Conservation (phyloP, 768 basidiomycete species). For the Russula earlei region DNA sequence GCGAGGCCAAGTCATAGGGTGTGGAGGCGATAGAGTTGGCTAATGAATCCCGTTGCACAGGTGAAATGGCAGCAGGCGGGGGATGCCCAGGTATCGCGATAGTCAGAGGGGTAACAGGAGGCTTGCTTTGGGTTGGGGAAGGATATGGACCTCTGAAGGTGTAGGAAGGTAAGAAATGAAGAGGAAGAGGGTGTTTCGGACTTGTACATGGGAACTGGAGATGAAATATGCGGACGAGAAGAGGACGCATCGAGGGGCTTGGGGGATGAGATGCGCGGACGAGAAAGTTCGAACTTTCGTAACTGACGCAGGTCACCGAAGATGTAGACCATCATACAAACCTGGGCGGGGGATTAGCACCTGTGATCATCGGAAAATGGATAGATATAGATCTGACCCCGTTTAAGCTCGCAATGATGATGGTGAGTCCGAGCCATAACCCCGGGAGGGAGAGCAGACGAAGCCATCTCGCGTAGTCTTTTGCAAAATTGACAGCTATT, state of each 20-base stretch:
- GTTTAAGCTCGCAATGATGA: constrained; percentile 53
- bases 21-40: constrained; percentile 12
- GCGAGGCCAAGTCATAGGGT: constrained; percentile 10
- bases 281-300: constrained; percentile 65
- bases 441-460: constrained; percentile 56
- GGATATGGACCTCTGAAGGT: constrained; percentile 7
- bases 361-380: not conserved
- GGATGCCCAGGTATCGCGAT: constrained; percentile 9
- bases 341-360: constrained; percentile 20
- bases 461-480: constrained; percentile 42
- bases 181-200: constrained; percentile 7
- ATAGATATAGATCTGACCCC: constrained; percentile 36
- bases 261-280: constrained; percentile 52
- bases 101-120: not conserved
- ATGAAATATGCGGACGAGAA: constrained; percentile 11
- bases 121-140: not conserved
- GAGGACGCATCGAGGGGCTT: constrained; percentile 17
- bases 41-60: constrained; percentile 7
- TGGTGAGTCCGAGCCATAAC: constrained; percentile 57
- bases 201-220: constrained; percentile 8
- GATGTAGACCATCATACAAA: constrained; percentile 67
- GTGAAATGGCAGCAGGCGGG: not conserved
- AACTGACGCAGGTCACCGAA: constrained; percentile 75
- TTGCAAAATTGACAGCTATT: constrained; percentile 35
- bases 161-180: constrained; percentile 12